Base-by-base conservation (phyloP, 1,284 basidiomycete species). In the Puccinia triticina region DNA sequence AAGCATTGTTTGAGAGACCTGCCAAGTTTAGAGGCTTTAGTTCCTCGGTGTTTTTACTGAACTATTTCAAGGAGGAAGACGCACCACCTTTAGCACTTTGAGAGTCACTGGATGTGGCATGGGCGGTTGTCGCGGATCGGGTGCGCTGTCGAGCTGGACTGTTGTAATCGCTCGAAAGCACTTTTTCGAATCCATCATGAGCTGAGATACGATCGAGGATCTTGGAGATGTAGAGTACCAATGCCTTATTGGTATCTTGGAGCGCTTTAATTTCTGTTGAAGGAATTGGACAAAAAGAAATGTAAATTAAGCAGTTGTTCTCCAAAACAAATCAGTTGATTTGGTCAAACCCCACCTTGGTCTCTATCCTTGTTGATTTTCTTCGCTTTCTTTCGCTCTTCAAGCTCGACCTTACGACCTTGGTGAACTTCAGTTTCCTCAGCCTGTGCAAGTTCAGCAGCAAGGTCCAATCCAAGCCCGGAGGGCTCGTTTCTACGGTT, bases 161-260 rank as follows among this genome's bases (percentile, higher is more conserved):
- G 61, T 88, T 89, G 85, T 94, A 95, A 87, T 97, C 95, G 72
- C 91, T 91, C 32, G 95, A 93, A 40, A 97, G 90, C 78, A 98
- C 92, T 85, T 95, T 93, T 87, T 98, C 95, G 88, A 94, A 96
- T 43, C 94, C 95, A 87, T 96, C 94, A 86, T 94, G 92, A 2
- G 94, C 91, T 84, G 96, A 94, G 87, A 98, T 96, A 78, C 95
- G 91, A 88, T 98, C 94, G 85, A 98, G 92, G 85, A 98, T 97
- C 89, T 97, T 98, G 79, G 93, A 94, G 26, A 95, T 94, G 86
- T 98, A 98, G 32, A 98, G 88, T 23, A 93, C 94, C 16, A 98
- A 89, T 0, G 94, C 95, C 87, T 96, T 96, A 89, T 97, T 97
- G 69, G 94, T 94, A 87, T 98, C 96, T 86, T 93, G 93, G 86